These are phyloP conservation scores for Arthrobotrys pseudoclavata DNA, from an alignment of 2,329 filamentous ascomycete genomes.

Conservation along the genomic window DNA sequence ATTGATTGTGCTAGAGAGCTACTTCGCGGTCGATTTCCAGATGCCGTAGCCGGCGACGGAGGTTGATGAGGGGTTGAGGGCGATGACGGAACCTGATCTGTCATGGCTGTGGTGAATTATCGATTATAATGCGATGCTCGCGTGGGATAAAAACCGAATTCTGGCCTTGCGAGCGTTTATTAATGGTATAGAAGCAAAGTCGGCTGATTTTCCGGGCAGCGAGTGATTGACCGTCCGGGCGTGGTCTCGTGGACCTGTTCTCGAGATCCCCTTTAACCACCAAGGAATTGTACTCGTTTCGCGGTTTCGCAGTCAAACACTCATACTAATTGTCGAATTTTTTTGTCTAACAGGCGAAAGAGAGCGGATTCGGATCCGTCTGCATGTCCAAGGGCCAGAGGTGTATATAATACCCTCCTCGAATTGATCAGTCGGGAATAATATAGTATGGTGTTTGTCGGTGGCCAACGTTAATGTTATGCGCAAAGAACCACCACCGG, in stretches of 20 bases:
- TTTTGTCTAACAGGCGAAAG: slow-evolving; percentile 25
- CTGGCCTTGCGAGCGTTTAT: slow-evolving; percentile 41
- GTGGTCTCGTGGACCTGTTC: slow-evolving; percentile 51
- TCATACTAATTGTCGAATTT: slow-evolving; percentile 3
- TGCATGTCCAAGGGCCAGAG: slow-evolving; percentile 13
- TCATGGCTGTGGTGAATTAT: slow-evolving; percentile 32
- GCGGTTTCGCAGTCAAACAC: slow-evolving; percentile 17
- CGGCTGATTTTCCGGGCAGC: slow-evolving; percentile 49
- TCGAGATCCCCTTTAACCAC: slow-evolving; percentile 34
- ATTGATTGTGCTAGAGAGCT: slow-evolving; percentile 50
- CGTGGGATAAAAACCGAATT: slow-evolving; percentile 21
- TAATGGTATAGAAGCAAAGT: slow-evolving; percentile 24
- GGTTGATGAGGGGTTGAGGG: slow-evolving; percentile 21
- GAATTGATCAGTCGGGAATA: slow-evolving; percentile 18
- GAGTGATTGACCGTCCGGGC: slow-evolving; percentile 39
- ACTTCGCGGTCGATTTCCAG: slow-evolving; percentile 45
- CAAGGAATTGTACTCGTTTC: slow-evolving; percentile 19
- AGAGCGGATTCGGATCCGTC: slow-evolving; percentile 22
- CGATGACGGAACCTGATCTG: slow-evolving; percentile 41
- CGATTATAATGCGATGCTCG: slow-evolving; percentile 35
- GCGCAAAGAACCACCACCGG: not conserved
- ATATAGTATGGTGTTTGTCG: slow-evolving; percentile 13
- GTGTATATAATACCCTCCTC: slow-evolving; percentile 28
- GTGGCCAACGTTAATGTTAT: not conserved
- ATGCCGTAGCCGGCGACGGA: slow-evolving; percentile 15